Percentiles rank a stretch among this genome's conserved stretches.
Conservation (phyloP, 352 stramenopile species). For the Phytophthora melonis region DNA sequence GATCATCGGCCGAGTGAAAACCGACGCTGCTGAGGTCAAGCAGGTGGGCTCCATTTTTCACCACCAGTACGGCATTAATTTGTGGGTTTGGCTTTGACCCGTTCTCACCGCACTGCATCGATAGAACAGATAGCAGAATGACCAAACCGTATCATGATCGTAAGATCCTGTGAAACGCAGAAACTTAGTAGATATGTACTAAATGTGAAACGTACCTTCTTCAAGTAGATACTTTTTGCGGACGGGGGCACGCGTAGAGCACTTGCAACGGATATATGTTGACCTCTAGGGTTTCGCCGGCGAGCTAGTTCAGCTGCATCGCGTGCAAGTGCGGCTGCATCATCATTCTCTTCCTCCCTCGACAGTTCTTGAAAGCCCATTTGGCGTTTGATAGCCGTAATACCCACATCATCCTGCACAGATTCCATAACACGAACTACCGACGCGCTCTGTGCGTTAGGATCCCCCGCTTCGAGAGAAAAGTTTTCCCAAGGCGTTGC, state of each 20-base stretch:
- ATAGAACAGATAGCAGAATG: background rate
- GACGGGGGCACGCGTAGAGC: conserved; percentile 16
- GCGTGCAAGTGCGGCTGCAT: conserved; percentile 23
- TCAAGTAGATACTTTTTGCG: conserved; percentile 45
- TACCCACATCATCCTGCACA: conserved; percentile 49
- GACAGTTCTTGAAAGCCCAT: conserved; percentile 59
- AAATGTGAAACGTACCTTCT: conserved; percentile 38
- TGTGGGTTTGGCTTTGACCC: conserved; percentile 47
- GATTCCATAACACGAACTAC: background rate
- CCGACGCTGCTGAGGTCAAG: conserved; percentile 62
- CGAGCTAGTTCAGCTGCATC: conserved; percentile 43
- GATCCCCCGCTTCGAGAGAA: conserved; percentile 35
- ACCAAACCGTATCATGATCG: background rate
- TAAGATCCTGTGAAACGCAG: background rate
- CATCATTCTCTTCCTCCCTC: conserved; percentile 28
- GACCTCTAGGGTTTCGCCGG: conserved; percentile 4
- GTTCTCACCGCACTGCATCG: conserved; percentile 52
- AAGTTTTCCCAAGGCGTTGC: conserved; percentile 66
- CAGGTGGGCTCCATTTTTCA: conserved; percentile 48
- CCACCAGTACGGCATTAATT: conserved; percentile 48
- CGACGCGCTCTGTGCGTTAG: background rate
- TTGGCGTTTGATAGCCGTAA: conserved; percentile 73
- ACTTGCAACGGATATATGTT: conserved; percentile 4
- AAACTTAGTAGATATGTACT: background rate
- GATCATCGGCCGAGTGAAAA: conserved; percentile 62